Conservation (phyloP, 2,329 filamentous ascomycete genomes). For the Diaporthe sp. region DNA sequence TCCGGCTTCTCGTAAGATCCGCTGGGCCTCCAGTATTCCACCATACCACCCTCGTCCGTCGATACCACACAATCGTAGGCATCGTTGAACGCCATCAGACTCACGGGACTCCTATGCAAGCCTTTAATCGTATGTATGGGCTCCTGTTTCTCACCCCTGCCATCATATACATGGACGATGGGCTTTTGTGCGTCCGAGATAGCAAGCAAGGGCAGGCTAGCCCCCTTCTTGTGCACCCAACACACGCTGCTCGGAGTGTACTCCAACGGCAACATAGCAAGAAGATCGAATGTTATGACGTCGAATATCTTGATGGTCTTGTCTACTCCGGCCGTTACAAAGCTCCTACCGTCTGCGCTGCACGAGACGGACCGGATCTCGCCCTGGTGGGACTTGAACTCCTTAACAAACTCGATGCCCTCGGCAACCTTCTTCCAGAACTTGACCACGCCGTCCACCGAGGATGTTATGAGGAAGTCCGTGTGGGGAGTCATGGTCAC, state of each 20-base stretch:
- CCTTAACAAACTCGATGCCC: slow-evolving; percentile 97
- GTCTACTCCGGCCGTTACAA: slow-evolving; percentile 87
- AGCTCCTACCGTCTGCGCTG: slow-evolving; percentile 91
- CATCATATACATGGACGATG: slow-evolving; percentile 87
- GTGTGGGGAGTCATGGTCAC: slow-evolving; percentile 90
- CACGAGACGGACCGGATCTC: slow-evolving; percentile 87
- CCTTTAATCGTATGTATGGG: slow-evolving; percentile 83
- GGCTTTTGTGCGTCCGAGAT: slow-evolving; percentile 82
- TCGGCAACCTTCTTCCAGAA: slow-evolving; percentile 98
- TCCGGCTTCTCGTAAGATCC: slow-evolving; percentile 90
- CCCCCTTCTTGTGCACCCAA: slow-evolving; percentile 90
- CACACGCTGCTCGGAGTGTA: slow-evolving; percentile 84
- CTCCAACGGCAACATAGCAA: slow-evolving; percentile 84
- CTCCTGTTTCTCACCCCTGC: slow-evolving; percentile 81
- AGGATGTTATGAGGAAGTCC: slow-evolving; percentile 95
- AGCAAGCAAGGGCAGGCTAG: slow-evolving; percentile 88
- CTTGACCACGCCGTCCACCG: slow-evolving; percentile 95
- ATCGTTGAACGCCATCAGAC: slow-evolving; percentile 90
- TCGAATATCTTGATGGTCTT: slow-evolving; percentile 85
- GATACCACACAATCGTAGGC: slow-evolving; percentile 91
- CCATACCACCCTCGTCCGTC: slow-evolving; percentile 89
- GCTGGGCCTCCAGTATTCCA: slow-evolving; percentile 94
- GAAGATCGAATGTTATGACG: slow-evolving; percentile 87
- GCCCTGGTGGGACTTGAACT: slow-evolving; percentile 91
- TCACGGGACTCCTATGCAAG: slow-evolving; percentile 85